Base-by-base conservation (phyloP, 2,329 filamentous ascomycete species). In the Neobulgaria alba region DNA sequence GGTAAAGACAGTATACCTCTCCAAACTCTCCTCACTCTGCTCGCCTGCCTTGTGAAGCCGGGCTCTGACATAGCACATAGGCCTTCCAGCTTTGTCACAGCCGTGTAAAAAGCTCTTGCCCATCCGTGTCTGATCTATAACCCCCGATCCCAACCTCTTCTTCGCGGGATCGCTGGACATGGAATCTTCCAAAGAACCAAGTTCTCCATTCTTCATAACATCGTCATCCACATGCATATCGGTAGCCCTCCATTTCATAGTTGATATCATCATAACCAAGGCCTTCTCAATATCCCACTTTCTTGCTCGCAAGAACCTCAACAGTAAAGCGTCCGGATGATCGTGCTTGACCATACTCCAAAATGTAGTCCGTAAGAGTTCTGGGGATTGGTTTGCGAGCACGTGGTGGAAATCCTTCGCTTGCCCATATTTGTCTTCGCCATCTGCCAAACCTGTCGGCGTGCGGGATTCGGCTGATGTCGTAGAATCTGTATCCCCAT, bases 281-380 rank as follows among this genome's bases (percentile, higher is more conserved):
- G 92, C 92, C 60, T 87, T 88, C 38, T 95, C 82, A 14, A 95
- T 79, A 58, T 98, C 87, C 92, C 92, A 98, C 64, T 94, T 94
- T 33, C 88, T 74, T n/a, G 88, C 88, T 38, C 88, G 73, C 42
- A 95, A 68, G 62, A 94, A 95, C 31, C 88, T 79, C 42, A 95
- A 66, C 12, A 90, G 66, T 14, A 93, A 68, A 2, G 82, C 83
- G 64, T 98, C 92, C 0, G 92, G 92, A 59, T 96, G 79, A 58
- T 98, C 92, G 56, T 92, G 82, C 68, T 96, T 98, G 43, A 90
- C 77, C 87, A 95, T 94, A 51, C 68, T 75, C 92, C 92, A 96
- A 58, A 96, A 84, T 0, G 88, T 81, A 12, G 72, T 69, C 38
- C 88, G 78, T 50, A 98, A 77, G 32, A 82, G 73, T 55, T 93